Evolutionary conservation across 768 basidiomycete genomes (phyloP).

Genomic region (Suillus brevipes): DNA sequence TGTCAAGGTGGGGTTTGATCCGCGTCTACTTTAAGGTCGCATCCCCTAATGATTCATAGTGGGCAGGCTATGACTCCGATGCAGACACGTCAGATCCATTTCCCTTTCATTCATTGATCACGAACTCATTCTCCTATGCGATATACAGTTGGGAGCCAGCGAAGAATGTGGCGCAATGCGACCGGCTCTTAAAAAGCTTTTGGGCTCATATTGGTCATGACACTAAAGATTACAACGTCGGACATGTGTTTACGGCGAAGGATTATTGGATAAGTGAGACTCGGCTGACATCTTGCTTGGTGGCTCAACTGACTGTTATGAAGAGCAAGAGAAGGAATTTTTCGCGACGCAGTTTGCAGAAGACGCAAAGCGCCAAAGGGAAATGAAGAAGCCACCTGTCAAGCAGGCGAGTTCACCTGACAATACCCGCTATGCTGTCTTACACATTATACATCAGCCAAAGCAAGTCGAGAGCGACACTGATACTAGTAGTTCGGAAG

Average conservation of each 20-base stretch:
- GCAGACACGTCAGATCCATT: conserved; percentile 49
- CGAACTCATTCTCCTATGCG: background rate
- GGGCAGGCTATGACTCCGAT: conserved; percentile 61
- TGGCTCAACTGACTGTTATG: conserved; percentile 1
- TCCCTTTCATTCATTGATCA: background rate
- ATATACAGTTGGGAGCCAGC: conserved; percentile 69
- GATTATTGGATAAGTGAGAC: conserved; percentile 59
- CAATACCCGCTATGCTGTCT: background rate
- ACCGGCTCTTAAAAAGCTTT: conserved; percentile 61
- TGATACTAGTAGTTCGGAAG: conserved; percentile 12
- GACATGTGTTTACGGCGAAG: conserved; percentile 43
- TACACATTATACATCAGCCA: conserved; percentile 15
- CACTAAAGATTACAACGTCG: conserved; percentile 52
- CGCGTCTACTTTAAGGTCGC: background rate
- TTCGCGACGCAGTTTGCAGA: conserved; percentile 34
- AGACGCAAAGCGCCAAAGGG: conserved; percentile 18
- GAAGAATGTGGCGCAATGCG: conserved; percentile 56
- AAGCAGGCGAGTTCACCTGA: conserved; percentile 15
- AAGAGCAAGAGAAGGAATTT: conserved; percentile 42
- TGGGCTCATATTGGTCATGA: conserved; percentile 62
- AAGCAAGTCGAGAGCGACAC: conserved; percentile 11
- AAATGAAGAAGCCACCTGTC: conserved; percentile 18
- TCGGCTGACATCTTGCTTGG: background rate
- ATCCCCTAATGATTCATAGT: conserved; percentile 41
- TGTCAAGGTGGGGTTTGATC: conserved; percentile 53